Conservation (phyloP, 1,284 basidiomycete genomes). For the Marasmius sp. region DNA sequence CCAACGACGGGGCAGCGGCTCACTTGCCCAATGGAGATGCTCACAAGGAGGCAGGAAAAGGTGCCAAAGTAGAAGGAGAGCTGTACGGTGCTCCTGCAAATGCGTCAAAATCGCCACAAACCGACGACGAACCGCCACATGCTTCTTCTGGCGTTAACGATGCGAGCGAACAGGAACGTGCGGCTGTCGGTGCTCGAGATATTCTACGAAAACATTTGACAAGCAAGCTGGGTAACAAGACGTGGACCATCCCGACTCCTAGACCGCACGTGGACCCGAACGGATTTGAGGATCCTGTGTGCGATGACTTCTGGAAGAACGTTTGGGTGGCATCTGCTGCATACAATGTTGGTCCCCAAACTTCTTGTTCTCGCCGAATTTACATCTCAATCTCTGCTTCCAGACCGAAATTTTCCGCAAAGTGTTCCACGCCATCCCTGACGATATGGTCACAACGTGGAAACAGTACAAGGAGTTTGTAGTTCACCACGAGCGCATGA, state of each 20-base stretch:
- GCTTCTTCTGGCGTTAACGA: conserved; percentile 45
- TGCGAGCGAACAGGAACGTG: conserved; percentile 50
- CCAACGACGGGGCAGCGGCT: conserved; percentile 9
- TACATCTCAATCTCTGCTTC: conserved; percentile 14
- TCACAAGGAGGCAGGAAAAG: neutral
- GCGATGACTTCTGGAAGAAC: conserved; percentile 84
- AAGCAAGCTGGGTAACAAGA: conserved; percentile 52
- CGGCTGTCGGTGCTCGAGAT: conserved; percentile 48
- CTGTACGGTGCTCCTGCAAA: conserved; percentile 56
- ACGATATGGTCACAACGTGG: conserved; percentile 91
- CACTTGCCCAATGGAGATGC: conserved; percentile 6
- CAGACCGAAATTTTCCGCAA: conserved; percentile 93
- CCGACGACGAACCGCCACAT: conserved; percentile 47
- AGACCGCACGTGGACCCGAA: conserved; percentile 74
- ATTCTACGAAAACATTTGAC: conserved; percentile 55
- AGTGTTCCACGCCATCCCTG: conserved; percentile 90
- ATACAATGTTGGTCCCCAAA: conserved; percentile 68
- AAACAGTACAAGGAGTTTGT: conserved; percentile 91
- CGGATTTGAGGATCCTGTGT: conserved; percentile 85
- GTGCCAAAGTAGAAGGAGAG: conserved; percentile 33
- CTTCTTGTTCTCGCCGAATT: conserved; percentile 8
- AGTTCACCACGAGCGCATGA: conserved; percentile 73
- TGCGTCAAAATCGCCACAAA: conserved; percentile 39
- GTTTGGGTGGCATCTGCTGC: conserved; percentile 85
- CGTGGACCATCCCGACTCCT: conserved; percentile 63